Evolutionary conservation across 495 filamentous ascomycete species (phyloP).

Genomic region (Cladorrhinum samala): DNA sequence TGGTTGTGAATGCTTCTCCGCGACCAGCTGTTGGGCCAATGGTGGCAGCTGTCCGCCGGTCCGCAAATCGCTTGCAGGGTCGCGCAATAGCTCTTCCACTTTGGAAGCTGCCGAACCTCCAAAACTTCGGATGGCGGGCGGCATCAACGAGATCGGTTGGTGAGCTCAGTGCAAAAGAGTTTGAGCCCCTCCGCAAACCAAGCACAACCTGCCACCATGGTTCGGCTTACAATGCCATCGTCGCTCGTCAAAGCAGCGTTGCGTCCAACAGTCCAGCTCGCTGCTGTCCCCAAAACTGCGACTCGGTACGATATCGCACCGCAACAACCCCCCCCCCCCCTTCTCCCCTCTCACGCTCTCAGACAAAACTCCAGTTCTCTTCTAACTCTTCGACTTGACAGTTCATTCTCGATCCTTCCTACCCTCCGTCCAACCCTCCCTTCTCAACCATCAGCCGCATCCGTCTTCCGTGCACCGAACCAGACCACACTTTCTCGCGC

Average conservation of each 20-base stretch:
- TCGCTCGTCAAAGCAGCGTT: constrained; percentile 18
- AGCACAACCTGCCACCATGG: constrained; percentile 1
- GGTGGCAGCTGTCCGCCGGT: no score
- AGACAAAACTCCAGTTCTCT: neutral
- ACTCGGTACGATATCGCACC: constrained; percentile 8
- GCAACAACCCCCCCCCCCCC: neutral
- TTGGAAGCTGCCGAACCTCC: no score
- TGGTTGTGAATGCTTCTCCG: no score
- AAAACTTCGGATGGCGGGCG: no score
- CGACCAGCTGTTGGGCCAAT: no score
- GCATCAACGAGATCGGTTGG: no score
- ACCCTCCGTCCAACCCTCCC: constrained; percentile 34
- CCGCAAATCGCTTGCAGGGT: no score
- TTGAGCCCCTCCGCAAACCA: no score
- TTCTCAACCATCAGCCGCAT: neutral
- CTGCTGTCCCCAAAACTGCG: constrained; percentile 2
- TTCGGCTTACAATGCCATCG: constrained; percentile 5
- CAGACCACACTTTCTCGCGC: constrained; percentile 4
- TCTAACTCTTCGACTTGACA: constrained; percentile 4
- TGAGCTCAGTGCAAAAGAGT: no score
- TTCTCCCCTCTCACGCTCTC: neutral
- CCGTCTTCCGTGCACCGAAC: constrained; percentile 26
- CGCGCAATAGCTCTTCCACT: no score
- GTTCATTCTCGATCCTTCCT: constrained; percentile 37
- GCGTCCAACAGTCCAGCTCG: constrained; percentile 10